Evolutionary conservation across 2,329 filamentous ascomycete genomes (phyloP), one percentile per base, ranked within the genome.

Genomic region (Gaeumannomyces sp.): DNA sequence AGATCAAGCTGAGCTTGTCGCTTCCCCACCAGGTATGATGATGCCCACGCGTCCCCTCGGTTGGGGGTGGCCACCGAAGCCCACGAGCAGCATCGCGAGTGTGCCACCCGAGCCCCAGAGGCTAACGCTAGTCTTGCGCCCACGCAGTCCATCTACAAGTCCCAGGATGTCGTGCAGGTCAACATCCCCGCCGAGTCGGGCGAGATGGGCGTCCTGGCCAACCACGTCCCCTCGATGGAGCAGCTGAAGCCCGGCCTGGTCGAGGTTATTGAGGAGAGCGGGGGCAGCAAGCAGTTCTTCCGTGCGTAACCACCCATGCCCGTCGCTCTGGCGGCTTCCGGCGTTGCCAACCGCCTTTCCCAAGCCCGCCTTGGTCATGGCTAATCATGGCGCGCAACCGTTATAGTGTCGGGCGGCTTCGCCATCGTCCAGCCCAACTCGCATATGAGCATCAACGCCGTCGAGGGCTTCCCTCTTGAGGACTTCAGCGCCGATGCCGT

Each of bases 201-300:
- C 78, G 95, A 98, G 74, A 99, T 99, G 95, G 95, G 95, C 90
- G 90, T 99, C 74, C 90, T 99, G 77, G 95, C 95, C 78, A 96
- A 95, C 86, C 95, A 99, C 87, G 95, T 99, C 74, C 93, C 95
- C 70, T 93, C 93, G 68, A 98, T 99, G 76, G 95, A 99, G 86
- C 95, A 99, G 85, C 86, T 99, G 80, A 97, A 96, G 87, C 93
- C 95, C 68, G 95, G 95, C 75, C 82, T 98, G 72, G 86, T 99
- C 72, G 94, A 98, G 85, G 85, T 99, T 76, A 87, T 98, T 72
- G 94, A 98, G 85, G 95, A 99, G 86, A 86, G 82, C 76, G 91
- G 92, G 76, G 84, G 84, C 76, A 83, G 78, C 90, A 99, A 99
- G 88, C 92, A 96, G 82, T 99, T 95, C 85, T 99, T 99, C 90